Evolutionary conservation across 1,284 basidiomycete species (phyloP), one percentile per base, ranked within the genome.

Genomic region (Coniferiporia weirii): DNA sequence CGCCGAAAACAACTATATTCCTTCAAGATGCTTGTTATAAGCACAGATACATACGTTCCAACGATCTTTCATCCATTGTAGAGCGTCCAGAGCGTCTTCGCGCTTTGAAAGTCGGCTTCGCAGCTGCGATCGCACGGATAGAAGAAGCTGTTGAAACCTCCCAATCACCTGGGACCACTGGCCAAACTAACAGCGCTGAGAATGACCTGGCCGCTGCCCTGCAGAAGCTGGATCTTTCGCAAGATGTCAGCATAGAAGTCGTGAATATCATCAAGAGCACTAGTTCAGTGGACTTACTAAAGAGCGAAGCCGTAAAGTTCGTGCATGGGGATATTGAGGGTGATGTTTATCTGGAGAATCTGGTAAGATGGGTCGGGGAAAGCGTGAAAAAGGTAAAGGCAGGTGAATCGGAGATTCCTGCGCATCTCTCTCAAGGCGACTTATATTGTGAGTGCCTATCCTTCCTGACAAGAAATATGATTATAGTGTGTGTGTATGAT

Each of bases 41-140:
- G 56, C 94, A 97, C 70, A 81, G 79, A 54, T 95, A 85, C 68
- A 91, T 93, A 60, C 85, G 93, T 15, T 84, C 85, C 12, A 75
- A 80, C 57, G 85, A 92, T 66, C 77, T 78, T 1, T 90, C 87
- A 0, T 76, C 78, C 56, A 86, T 95, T 60, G 84, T 94, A 19
- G 94, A 97, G 69, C 80, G 91, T n/a, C 94, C 93, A 0, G 90
- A 95, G 70, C 83, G 94, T n/a, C 73, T 97, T 13, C 80, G 86
- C 49, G 93, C 93, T 0, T 83, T 95, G 49, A 84, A 87, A 60
- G 67, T 89, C 7, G 94, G 94, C 1, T 76, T 95, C 4, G 81
- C 91, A 1, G 87, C 88, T 3, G 90, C 89, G 0, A 77, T 90
- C 27, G 81, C 92, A 12, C 80, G 87, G 43, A 73, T 95, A 4